Percentiles rank a stretch among this genome's conserved stretches.
Evolutionary conservation across 352 stramenopile genomes (phyloP).

Genomic region (Pythium dissotocum): DNA sequence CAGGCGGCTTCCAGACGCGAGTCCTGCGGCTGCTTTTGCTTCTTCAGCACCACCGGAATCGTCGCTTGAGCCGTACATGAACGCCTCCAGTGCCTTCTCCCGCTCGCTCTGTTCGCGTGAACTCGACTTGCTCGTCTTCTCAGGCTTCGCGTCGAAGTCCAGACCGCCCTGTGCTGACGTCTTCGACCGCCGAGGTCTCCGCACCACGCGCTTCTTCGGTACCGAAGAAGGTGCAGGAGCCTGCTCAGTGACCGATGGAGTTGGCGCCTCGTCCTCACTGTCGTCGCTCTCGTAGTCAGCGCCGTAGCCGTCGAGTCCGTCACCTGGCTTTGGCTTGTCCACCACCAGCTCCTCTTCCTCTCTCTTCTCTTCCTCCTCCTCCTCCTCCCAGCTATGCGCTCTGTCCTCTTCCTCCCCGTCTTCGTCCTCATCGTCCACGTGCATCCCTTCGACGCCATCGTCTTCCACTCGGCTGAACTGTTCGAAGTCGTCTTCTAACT

Average conservation of each 20-base stretch:
- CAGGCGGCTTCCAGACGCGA: slow-evolving; percentile 23
- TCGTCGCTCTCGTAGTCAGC: slow-evolving; percentile 69
- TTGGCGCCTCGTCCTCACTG: slow-evolving; percentile 38
- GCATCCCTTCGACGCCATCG: slow-evolving; percentile 3
- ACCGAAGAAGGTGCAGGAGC: background rate
- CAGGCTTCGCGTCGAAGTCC: background rate
- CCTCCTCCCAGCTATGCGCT: slow-evolving; percentile 22
- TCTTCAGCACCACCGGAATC: slow-evolving; percentile 7
- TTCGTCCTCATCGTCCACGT: slow-evolving; percentile 14
- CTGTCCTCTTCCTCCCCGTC: background rate
- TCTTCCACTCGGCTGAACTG: slow-evolving; percentile 14
- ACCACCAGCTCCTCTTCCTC: slow-evolving; percentile 4
- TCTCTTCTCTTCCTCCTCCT: slow-evolving; percentile 26
- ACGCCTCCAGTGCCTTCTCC: slow-evolving; percentile 18
- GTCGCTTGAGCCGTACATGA: slow-evolving; percentile 24
- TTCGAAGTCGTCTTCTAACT: slow-evolving; percentile 17
- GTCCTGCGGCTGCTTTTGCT: slow-evolving; percentile 14
- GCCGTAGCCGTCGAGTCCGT: slow-evolving; percentile 45
- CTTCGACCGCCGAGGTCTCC: slow-evolving; percentile 18
- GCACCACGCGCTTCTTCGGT: slow-evolving; percentile 4
- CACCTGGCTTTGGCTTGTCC: slow-evolving; percentile 7
- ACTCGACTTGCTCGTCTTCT: background rate
- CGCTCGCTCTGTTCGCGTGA: slow-evolving; percentile 12
- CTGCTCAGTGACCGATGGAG: background rate
- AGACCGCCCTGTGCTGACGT: background rate